A percentile compares a stretch with the other conserved stretches of the same genome.
Evolutionary conservation across 257 asterid species (phyloP).

Genomic region (Thymus quinquecostatus): DNA sequence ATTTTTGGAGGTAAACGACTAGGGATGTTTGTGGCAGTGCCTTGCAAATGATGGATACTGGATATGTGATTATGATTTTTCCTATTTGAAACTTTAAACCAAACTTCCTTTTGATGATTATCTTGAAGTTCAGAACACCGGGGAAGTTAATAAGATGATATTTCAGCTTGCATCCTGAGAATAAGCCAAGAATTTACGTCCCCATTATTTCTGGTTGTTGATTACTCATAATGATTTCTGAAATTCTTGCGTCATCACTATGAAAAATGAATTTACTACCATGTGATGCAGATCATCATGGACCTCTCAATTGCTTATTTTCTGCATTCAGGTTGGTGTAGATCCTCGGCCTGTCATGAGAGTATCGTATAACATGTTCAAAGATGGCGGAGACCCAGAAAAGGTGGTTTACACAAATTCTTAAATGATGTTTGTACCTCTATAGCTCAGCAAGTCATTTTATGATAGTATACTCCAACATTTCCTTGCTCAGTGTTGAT

Average conservation of each 20-base stretch:
- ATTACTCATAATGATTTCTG: slow-evolving; percentile 10
- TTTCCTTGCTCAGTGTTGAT: not conserved
- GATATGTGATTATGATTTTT: slow-evolving; percentile 1
- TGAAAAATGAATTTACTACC: not conserved
- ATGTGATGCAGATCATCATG: slow-evolving; percentile 4
- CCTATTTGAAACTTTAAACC: not conserved
- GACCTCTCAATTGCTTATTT: slow-evolving; percentile 27
- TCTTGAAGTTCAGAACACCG: not conserved
- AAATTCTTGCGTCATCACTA: not conserved
- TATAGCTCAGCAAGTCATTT: slow-evolving; percentile 18
- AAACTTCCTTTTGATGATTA: not conserved
- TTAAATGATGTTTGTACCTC: slow-evolving; percentile 18
- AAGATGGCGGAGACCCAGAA: slow-evolving; percentile 87
- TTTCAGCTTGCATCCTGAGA: not conserved
- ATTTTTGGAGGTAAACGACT: slow-evolving; percentile 66
- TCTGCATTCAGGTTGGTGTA: slow-evolving; percentile 63
- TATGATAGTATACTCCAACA: not conserved
- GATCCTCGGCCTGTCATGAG: slow-evolving; percentile 87
- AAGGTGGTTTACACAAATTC: slow-evolving; percentile 52
- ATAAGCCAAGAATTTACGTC: not conserved
- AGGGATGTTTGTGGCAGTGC: not conserved
- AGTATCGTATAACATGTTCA: slow-evolving; percentile 72
- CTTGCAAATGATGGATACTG: not conserved
- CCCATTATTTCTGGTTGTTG: not conserved
- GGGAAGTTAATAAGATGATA: not conserved